These are phyloP conservation scores for Arthrobotrys sinensis DNA, from an alignment of 2,329 filamentous ascomycete species.

Conservation along the genomic window DNA sequence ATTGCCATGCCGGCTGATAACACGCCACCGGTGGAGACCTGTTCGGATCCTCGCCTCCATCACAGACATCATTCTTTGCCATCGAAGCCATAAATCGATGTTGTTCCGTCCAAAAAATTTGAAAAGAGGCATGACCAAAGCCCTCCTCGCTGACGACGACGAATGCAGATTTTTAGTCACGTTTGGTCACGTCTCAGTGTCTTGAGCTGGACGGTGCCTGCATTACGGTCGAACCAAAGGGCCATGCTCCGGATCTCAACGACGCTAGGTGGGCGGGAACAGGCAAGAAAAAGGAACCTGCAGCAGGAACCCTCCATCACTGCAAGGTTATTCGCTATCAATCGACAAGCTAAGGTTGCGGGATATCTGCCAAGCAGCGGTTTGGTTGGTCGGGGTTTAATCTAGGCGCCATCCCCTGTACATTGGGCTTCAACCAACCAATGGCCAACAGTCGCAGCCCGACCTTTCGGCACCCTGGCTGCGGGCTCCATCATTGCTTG, in stretches of 20 bases:
- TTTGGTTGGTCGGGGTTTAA: constrained; percentile 58
- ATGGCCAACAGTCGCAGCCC: constrained; percentile 47
- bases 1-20: constrained; percentile 36
- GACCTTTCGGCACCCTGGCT: constrained; percentile 54
- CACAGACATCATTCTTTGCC: not conserved
- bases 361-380: constrained; percentile 58
- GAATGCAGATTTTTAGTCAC: constrained; percentile 34
- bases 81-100: constrained; percentile 7
- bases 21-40: constrained; percentile 35
- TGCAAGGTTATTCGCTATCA: constrained; percentile 57
- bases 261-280: constrained; percentile 42
- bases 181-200: constrained; percentile 43
- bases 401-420: constrained; percentile 60
- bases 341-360: constrained; percentile 52
- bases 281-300: constrained; percentile 41
- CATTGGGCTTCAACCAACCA: constrained; percentile 49
- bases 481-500: constrained; percentile 36
- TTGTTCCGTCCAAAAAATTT: not conserved
- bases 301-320: constrained; percentile 44
- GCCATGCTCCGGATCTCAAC: constrained; percentile 39
- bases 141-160: constrained; percentile 58
- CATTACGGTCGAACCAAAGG: constrained; percentile 22
- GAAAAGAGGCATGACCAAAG: constrained; percentile 19
- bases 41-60: not conserved
- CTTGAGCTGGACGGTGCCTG: constrained; percentile 50